Evolutionary conservation across 495 filamentous ascomycete genomes (phyloP).

Genomic region (Letharia lupina): DNA sequence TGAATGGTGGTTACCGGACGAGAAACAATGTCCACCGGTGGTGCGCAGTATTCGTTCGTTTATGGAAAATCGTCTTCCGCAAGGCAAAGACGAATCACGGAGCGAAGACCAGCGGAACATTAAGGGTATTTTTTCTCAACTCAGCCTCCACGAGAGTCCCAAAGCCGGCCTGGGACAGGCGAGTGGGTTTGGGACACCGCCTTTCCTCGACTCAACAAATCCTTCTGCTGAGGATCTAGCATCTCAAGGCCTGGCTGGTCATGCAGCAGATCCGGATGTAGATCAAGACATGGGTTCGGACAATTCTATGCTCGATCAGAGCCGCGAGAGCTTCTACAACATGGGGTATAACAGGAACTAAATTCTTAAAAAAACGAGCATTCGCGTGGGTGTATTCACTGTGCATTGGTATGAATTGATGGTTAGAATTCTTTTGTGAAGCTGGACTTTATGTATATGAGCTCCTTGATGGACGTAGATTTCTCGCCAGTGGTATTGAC

Average conservation of each 20-base stretch:
- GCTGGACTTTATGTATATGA: not conserved
- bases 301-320: constrained; percentile 12
- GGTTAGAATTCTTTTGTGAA: not conserved
- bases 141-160: constrained; percentile 35
- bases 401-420: not conserved
- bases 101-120: constrained; percentile 69
- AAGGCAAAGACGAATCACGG: constrained; percentile 24
- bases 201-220: constrained; percentile 21
- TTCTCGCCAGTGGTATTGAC: not conserved
- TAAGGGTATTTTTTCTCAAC: constrained; percentile 57
- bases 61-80: constrained; percentile 54
- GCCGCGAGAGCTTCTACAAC: constrained; percentile 4
- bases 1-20: constrained; percentile 82
- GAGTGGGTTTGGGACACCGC: not conserved
- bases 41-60: constrained; percentile 69
- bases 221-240: not conserved
- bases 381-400: not conserved
- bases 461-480: not conserved
- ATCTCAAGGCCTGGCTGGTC: not conserved
- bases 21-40: constrained; percentile 62
- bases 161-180: not conserved
- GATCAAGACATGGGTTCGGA: constrained; percentile 13
- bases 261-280: not conserved
- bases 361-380: not conserved
- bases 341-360: not conserved